phyloP scores from a whole-genome alignment of 352 stramenopile genomes.

The Pythium chondricola region DNA sequence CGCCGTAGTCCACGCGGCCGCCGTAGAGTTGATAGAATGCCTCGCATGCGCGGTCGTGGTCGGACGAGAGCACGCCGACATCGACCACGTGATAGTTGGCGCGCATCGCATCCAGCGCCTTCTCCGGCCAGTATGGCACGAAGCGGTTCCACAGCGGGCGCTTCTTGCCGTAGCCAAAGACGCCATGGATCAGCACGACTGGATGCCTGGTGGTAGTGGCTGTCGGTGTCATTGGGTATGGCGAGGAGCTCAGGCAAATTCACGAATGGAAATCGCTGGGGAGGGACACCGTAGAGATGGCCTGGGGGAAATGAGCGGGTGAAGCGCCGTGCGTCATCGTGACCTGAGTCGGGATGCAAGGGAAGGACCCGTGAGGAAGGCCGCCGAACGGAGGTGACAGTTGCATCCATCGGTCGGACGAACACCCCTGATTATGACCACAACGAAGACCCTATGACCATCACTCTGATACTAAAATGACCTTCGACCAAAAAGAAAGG shows the following conservation, averaged over 20 bases:
- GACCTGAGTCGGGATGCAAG: too few relatives aligned
- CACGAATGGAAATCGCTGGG: too few relatives aligned
- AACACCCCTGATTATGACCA: constrained; percentile 24
- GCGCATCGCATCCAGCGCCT: constrained; percentile 33
- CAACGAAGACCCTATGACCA: constrained; percentile 1
- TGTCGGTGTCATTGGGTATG: too few relatives aligned
- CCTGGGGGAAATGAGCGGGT: too few relatives aligned
- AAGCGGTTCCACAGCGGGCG: constrained; percentile 38
- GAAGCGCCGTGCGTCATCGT: too few relatives aligned
- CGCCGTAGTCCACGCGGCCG: constrained; percentile 54
- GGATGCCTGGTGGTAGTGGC: constrained; percentile 40
- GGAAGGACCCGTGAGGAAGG: too few relatives aligned
- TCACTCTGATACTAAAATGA: constrained; percentile 11
- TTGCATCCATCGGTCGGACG: too few relatives aligned
- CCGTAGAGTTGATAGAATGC: constrained; percentile 59
- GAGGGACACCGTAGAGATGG: too few relatives aligned
- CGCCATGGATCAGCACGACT: constrained; percentile 61
- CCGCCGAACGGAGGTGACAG: constrained; percentile 7
- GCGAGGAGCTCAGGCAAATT: too few relatives aligned
- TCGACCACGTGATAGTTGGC: constrained; percentile 56
- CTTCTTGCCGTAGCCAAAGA: constrained; percentile 49
- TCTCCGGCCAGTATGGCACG: constrained; percentile 55
- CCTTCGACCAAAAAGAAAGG: too few relatives aligned
- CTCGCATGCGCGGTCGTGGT: constrained; percentile 66
- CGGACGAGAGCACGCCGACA: constrained; percentile 50